phyloP scores from a whole-genome alignment of 495 filamentous ascomycete species.

The Lasiosphaeris hirsuta region DNA sequence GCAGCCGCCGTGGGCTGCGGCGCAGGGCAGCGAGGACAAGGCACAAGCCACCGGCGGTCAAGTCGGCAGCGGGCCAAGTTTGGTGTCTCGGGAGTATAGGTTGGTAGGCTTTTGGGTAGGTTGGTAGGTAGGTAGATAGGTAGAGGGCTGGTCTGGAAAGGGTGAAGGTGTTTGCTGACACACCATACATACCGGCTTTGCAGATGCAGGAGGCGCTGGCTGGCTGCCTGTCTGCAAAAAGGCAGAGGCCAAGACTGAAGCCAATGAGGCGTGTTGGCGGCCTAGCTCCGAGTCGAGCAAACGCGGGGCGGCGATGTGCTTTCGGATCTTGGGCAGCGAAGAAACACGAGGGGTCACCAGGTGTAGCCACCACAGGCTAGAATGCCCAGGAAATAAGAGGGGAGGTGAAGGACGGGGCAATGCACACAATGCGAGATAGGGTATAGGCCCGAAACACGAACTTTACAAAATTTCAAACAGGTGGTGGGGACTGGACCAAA shows the following conservation, averaged over 20 bases:
- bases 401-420: too few relatives aligned
- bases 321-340: not conserved
- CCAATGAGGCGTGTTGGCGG: slow-evolving; percentile 22
- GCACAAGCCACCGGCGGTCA: not conserved
- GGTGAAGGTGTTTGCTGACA: not conserved
- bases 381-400: too few relatives aligned
- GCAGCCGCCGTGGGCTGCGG: not conserved
- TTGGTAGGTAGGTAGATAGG: too few relatives aligned
- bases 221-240: slow-evolving; percentile 17
- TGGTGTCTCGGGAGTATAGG: too few relatives aligned
- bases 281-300: slow-evolving; percentile 8
- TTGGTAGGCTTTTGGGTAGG: too few relatives aligned
- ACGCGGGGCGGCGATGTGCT: not conserved
- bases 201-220: slow-evolving; percentile 19
- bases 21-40: not conserved
- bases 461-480: too few relatives aligned
- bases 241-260: slow-evolving; percentile 20
- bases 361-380: not conserved
- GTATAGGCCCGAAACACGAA: too few relatives aligned
- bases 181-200: slow-evolving; percentile 16
- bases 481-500: too few relatives aligned
- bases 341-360: not conserved
- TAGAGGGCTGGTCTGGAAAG: too few relatives aligned
- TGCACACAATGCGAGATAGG: too few relatives aligned
- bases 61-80: too few relatives aligned